Conservation (phyloP, 345 rosid species). For the Anacardium occidentale region DNA sequence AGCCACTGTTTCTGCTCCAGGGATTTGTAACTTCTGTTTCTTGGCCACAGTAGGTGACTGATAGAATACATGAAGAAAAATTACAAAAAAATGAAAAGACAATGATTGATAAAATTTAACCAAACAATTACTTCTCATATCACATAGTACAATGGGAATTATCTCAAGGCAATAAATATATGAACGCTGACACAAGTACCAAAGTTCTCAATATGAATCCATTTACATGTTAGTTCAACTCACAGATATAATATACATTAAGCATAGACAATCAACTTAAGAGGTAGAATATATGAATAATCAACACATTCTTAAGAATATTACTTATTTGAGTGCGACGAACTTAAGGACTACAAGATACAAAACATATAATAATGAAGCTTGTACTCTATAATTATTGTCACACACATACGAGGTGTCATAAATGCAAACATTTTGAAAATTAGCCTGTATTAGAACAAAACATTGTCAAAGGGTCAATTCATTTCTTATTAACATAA, state of each 20-base stretch:
- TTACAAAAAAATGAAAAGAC: slow-evolving; percentile 4
- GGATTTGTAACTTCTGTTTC: slow-evolving; percentile 31
- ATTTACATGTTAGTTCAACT: not conserved
- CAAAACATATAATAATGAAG: not conserved
- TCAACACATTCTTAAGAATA: not conserved
- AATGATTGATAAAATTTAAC: not conserved
- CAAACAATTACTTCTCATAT: not conserved
- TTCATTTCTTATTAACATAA: too few species aligned
- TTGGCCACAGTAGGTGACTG: slow-evolving; percentile 35
- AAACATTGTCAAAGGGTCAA: too few species aligned
- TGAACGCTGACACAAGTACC: not conserved
- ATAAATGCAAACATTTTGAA: too few species aligned
- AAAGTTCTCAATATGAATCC: not conserved
- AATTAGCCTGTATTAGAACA: too few species aligned
- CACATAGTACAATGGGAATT: not conserved
- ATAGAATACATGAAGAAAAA: slow-evolving; percentile 6
- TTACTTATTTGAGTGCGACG: not conserved
- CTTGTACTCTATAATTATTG: too few species aligned
- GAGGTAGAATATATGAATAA: slow-evolving; percentile 4
- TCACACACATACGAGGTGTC: too few species aligned
- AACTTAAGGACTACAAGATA: not conserved
- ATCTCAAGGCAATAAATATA: not conserved
- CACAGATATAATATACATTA: too few species aligned
- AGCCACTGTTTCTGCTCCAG: slow-evolving; percentile 18
- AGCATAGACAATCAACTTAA: not conserved